Base-by-base conservation (phyloP, 345 rosid species). In the Citrus australasica region DNA sequence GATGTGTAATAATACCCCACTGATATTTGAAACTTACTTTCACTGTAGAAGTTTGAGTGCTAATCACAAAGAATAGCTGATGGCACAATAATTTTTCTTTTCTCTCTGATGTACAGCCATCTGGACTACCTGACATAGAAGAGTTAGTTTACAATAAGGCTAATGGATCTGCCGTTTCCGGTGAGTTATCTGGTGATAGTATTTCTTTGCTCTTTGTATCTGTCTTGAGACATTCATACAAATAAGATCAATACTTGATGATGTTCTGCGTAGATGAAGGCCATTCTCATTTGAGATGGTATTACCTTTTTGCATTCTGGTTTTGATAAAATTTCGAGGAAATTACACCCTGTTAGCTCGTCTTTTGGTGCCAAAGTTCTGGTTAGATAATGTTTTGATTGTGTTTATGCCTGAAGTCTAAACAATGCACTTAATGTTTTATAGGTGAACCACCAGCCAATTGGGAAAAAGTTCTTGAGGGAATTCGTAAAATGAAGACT, bases 381-480 rank as follows among this genome's bases (percentile, higher is more conserved):
- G 48, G 10, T 73, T 73, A 55, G 13, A 9, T 51, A 35, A 19
- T 42, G 68, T 24, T 67, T 65, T 51, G n/a, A 37, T 59, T 25
- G 24, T 19, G 46, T 10, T 19, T 46, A 46, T 46, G 16, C 4
- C 3, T 46, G 51, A 46, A 46, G 51, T 46, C 51, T 46, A 46
- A 46, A 46, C 51, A 46, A 46, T 10, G 51, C 51, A 11, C 16
- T 82, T 35, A 74, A 35, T 40, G 25, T 72, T 76, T 69, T 63
- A 6, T 40, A 89, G 95, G 81, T 74, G 83, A 82, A 76, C 74
- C 88, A 64, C 93, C 95, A 42, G 78, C 78, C 77, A 82, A 91
- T 69, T 91, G 93, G 95, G 87, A 91, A 76, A 87, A 69, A 68
- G 89, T 90, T 74, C 91, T 90, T 55, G 84, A 86, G 74, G 95